Percentiles rank a stretch among this genome's conserved stretches.
phyloP scores from a whole-genome alignment of 805 yeast species.

The Saccharomycopsis javanensis region DNA sequence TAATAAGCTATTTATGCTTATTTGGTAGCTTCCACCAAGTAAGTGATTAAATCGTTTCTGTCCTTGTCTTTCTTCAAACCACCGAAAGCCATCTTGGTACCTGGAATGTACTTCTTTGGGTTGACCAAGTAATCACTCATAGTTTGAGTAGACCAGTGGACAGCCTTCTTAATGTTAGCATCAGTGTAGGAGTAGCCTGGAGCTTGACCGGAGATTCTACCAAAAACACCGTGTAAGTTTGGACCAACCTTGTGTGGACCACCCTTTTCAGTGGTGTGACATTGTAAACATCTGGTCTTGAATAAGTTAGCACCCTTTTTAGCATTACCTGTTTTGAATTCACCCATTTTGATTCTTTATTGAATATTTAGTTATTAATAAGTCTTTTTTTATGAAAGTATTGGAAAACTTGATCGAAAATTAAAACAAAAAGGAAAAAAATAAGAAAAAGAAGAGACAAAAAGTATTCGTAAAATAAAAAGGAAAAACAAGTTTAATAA shows the following conservation, averaged over 20 bases:
- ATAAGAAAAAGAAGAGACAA: neutral
- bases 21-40: conserved; percentile 52
- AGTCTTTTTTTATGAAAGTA: neutral
- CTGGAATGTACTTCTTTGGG: conserved; percentile 99
- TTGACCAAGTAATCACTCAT: conserved; percentile 94
- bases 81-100: conserved; percentile 99
- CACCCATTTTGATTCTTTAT: conserved; percentile 14
- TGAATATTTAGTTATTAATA: neutral
- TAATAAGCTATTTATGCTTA: too few species aligned
- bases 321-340: conserved; percentile 43
- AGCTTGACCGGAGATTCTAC: conserved; percentile 87
- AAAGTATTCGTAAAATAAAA: neutral
- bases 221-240: conserved; percentile 89
- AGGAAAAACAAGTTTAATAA: neutral
- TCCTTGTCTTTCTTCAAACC: conserved; percentile 99
- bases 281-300: conserved; percentile 98
- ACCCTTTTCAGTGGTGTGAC: conserved; percentile 94
- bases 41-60: conserved; percentile 92
- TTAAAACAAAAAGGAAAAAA: neutral
- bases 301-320: conserved; percentile 96
- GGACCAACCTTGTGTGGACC: conserved; percentile 99
- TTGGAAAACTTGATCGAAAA: neutral
- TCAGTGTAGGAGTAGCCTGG: conserved; percentile 94
- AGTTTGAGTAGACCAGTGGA: conserved; percentile 76
- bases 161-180: conserved; percentile 95